phyloP scores from a whole-genome alignment of 164 flowering plant genomes.

The Nelumbo lutea region DNA sequence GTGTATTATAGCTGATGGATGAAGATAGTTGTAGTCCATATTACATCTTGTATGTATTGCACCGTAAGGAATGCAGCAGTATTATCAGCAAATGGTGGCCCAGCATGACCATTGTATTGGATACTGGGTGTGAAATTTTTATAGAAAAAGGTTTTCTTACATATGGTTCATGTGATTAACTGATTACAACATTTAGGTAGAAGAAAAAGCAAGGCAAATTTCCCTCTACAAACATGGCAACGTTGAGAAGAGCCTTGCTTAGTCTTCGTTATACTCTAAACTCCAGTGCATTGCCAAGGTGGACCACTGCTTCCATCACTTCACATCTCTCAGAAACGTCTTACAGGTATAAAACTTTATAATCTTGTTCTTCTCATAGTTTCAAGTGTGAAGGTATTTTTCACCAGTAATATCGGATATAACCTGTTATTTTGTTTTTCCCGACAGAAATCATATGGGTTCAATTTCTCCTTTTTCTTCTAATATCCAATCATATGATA shows the following conservation, averaged over 20 bases:
- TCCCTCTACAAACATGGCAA: conserved; percentile 10
- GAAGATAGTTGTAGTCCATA: too few relatives aligned
- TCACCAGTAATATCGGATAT: neutral
- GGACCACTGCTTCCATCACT: neutral
- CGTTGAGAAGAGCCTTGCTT: conserved; percentile 15
- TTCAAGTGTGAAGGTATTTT: neutral
- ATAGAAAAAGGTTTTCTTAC: too few relatives aligned
- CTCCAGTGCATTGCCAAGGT: neutral
- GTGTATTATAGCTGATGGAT: too few relatives aligned
- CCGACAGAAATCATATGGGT: conserved; percentile 16
- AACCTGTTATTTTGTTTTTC: neutral
- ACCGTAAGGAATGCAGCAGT: too few relatives aligned
- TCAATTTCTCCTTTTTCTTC: conserved; percentile 24
- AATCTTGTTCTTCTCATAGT: neutral
- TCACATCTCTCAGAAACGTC: neutral
- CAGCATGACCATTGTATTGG: too few relatives aligned
- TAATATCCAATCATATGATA: conserved; percentile 16
- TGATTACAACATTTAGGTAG: too few relatives aligned
- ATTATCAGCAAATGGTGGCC: too few relatives aligned
- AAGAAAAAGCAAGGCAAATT: too few relatives aligned
- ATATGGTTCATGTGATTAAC: too few relatives aligned
- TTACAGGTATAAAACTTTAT: conserved; percentile 2
- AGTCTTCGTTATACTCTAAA: conserved; percentile 14
- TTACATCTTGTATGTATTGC: too few relatives aligned
- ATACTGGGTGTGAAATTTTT: too few relatives aligned